Base-by-base conservation (phyloP, 192 early-diverging fungal genomes). In the Entomortierella lignicola region DNA sequence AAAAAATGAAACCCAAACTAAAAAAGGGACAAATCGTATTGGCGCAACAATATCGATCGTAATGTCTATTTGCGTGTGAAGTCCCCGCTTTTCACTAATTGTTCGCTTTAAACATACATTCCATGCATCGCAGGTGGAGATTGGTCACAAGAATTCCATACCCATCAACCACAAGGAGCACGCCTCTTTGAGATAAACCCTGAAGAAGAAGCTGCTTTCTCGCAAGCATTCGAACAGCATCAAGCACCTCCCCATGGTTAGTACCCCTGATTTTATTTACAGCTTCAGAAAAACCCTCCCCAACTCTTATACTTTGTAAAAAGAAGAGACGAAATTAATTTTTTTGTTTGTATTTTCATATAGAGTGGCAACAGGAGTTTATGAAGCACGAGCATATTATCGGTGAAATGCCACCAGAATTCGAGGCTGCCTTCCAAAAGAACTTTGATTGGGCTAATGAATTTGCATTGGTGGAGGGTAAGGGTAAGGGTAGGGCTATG, bases 381-480 rank as follows among this genome's bases (percentile, higher is more conserved):
- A 82, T 85, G 77, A 72, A 83, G 27, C 77, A 74, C 4, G 82
- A 83, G 21, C 81, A 85, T 39, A 58, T 83, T 25, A 63, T 71
- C 18, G 56, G 73, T 8, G 85, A 87, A 41, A 67, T 83, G 55
- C 81, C 85, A n/a, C 72, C 81, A 51, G 83, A 84, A 57, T 89
- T 89, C 65, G 88, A 89, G 63, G 81, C 77, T 21, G 84, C 84
- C 1, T 89, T 89, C 60, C 85, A 87, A 77, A 85, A 85, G 62
- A 84, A 88, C 57, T 88, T 88, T 61, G 89, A 92, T 74, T 97
- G 94, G 94, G 87, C 92, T 0, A 84, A 84, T 32, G 92, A 95
- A 55, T 95, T 90, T 80, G 87, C 81, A 15, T 71, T 87, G n/a
- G 87, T 90, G 21, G 88, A 91, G 55, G 79, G 73, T 32, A 88